These are phyloP conservation scores for Citrullus mucosospermus DNA, from an alignment of 306 rosid species.

Conservation along the genomic window DNA sequence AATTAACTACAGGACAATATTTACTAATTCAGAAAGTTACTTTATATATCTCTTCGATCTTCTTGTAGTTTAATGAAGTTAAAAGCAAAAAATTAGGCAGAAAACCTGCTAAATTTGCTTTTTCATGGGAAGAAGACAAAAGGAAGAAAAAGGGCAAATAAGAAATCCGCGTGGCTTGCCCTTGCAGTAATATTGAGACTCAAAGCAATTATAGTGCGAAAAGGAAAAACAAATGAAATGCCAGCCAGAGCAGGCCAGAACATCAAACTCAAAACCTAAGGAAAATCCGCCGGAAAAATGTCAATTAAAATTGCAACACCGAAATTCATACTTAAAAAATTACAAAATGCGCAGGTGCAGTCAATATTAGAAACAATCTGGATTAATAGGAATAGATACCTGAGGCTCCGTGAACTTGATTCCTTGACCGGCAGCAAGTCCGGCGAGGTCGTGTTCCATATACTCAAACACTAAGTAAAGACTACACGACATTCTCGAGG, in stretches of 20 bases:
- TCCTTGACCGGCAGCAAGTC: constrained; percentile 71
- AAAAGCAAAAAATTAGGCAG: background rate
- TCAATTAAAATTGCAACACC: background rate
- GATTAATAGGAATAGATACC: constrained; percentile 27
- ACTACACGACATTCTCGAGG: constrained; percentile 98
- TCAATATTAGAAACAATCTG: constrained; percentile 6
- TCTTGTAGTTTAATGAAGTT: background rate
- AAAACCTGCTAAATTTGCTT: background rate
- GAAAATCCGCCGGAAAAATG: background rate
- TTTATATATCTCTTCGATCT: background rate
- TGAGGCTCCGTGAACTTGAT: constrained; percentile 84
- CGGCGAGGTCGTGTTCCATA: constrained; percentile 99
- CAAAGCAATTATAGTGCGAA: background rate
- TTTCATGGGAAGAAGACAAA: background rate
- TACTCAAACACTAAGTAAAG: constrained; percentile 88
- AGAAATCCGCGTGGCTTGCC: background rate
- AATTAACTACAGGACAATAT: background rate
- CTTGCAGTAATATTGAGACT: background rate
- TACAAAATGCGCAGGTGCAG: background rate
- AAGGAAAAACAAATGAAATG: background rate
- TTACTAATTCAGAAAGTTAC: background rate
- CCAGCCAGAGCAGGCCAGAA: background rate
- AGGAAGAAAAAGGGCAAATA: background rate
- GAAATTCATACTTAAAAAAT: background rate
- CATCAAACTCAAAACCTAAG: background rate